These are phyloP conservation scores for Suhomyces prunicola DNA, from an alignment of 805 yeast genomes.

Conservation along the genomic window DNA sequence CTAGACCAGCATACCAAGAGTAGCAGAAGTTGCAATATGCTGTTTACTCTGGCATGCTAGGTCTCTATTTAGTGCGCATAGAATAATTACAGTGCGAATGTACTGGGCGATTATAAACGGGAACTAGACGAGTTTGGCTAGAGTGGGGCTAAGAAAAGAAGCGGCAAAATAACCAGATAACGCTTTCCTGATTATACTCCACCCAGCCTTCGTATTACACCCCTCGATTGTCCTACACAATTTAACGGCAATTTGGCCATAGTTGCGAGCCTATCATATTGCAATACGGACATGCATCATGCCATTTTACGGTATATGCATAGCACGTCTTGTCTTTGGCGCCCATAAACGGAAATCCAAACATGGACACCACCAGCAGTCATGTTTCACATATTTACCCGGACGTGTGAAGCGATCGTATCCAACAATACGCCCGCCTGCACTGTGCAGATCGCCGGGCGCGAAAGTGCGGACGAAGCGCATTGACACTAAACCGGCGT, in stretches of 20 bases:
- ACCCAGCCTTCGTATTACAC: neutral
- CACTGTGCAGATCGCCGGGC: neutral
- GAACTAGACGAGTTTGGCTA: neutral
- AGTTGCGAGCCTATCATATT: neutral
- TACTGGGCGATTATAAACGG: neutral
- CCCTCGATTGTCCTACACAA: neutral
- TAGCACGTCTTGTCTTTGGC: neutral
- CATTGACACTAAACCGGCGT: neutral
- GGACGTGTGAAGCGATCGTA: neutral
- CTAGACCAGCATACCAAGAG: neutral
- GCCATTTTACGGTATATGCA: neutral
- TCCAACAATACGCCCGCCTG: slow-evolving; percentile 1
- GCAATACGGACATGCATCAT: neutral
- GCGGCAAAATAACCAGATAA: neutral
- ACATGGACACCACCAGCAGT: neutral
- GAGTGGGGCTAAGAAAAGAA: neutral
- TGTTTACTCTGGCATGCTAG: neutral
- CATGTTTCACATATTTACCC: slow-evolving; percentile 6
- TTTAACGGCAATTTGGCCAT: neutral
- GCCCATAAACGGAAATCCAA: slow-evolving; percentile 1
- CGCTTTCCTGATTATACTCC: neutral
- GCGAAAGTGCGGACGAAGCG: neutral
- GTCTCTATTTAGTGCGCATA: neutral
- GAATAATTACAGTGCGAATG: neutral
- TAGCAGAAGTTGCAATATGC: neutral